These are phyloP conservation scores for Penicillium frequentans DNA, from an alignment of 2,329 filamentous ascomycete species.

Conservation along the genomic window DNA sequence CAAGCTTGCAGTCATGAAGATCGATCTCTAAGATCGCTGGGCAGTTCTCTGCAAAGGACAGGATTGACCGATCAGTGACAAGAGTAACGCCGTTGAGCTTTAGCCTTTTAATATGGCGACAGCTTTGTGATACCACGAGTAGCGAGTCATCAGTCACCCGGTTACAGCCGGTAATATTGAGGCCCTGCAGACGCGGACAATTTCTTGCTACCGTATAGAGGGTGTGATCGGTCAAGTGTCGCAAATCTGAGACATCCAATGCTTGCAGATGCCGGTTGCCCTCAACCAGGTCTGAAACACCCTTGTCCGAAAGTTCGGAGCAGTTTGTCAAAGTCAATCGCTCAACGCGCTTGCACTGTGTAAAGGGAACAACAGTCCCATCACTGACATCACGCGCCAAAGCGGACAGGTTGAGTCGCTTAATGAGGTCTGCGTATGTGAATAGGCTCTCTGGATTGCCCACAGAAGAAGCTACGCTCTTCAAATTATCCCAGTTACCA, in stretches of 20 bases:
- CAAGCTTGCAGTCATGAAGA: slow-evolving; percentile 76
- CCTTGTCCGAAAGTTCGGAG: slow-evolving; percentile 77
- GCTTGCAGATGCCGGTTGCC: slow-evolving; percentile 81
- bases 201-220: slow-evolving; percentile 75
- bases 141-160: slow-evolving; percentile 85
- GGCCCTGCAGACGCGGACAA: slow-evolving; percentile 81
- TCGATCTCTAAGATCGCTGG: slow-evolving; percentile 96
- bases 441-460: slow-evolving; percentile 75
- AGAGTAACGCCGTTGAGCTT: slow-evolving; percentile 94
- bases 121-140: slow-evolving; percentile 74
- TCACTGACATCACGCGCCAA: slow-evolving; percentile 78
- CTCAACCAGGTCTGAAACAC: slow-evolving; percentile 74
- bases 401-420: slow-evolving; percentile 83
- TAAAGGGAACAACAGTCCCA: slow-evolving; percentile 79
- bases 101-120: slow-evolving; percentile 82
- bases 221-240: slow-evolving; percentile 77
- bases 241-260: slow-evolving; percentile 82
- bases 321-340: slow-evolving; percentile 91
- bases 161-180: slow-evolving; percentile 87
- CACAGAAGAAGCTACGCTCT: slow-evolving; percentile 77
- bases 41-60: slow-evolving; percentile 84
- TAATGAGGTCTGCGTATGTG: slow-evolving; percentile 84
- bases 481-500: slow-evolving; percentile 79
- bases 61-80: slow-evolving; percentile 76
- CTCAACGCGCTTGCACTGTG: slow-evolving; percentile 86